Evolutionary conservation across 2,329 filamentous ascomycete genomes (phyloP).

Genomic region (Plectosphaerella sp.): DNA sequence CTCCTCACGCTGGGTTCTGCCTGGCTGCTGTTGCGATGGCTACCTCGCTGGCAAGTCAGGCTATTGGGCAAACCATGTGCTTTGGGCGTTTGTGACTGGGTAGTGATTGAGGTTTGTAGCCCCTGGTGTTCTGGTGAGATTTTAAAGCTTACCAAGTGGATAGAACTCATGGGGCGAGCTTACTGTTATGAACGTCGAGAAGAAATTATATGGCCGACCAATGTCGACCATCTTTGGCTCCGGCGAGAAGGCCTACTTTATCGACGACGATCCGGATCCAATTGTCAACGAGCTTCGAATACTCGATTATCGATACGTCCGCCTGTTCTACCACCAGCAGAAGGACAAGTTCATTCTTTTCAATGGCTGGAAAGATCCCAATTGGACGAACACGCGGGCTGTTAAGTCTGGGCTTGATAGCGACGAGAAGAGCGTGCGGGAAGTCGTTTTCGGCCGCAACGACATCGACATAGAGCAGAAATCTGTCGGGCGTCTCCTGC

Average conservation of each 20-base stretch:
- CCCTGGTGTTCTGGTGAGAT: slow-evolving; percentile 3
- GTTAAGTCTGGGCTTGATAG: slow-evolving; percentile 79
- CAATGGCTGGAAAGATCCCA: slow-evolving; percentile 90
- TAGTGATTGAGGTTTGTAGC: slow-evolving; percentile 71
- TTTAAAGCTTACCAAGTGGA: slow-evolving; percentile 7
- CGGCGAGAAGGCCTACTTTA: slow-evolving; percentile 53
- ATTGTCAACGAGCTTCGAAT: slow-evolving; percentile 70
- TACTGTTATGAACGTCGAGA: slow-evolving; percentile 64
- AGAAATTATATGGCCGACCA: slow-evolving; percentile 47
- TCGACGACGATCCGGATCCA: slow-evolving; percentile 71
- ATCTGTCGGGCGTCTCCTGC: slow-evolving; percentile 71
- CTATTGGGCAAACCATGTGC: slow-evolving; percentile 66
- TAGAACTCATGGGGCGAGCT: slow-evolving; percentile 96
- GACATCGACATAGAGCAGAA: slow-evolving; percentile 93
- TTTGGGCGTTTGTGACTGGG: slow-evolving; percentile 77
- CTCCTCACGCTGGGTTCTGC: slow-evolving; percentile 68
- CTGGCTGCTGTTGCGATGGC: slow-evolving; percentile 83
- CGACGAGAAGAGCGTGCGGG: slow-evolving; percentile 79
- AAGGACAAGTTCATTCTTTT: slow-evolving; percentile 85
- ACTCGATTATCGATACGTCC: slow-evolving; percentile 90
- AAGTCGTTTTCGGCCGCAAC: slow-evolving; percentile 85
- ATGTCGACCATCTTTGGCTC: slow-evolving; percentile 64
- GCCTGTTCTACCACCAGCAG: slow-evolving; percentile 84
- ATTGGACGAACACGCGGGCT: slow-evolving; percentile 73
- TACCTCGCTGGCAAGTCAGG: slow-evolving; percentile 80